Base-by-base conservation (phyloP, 257 asterid species). In the Perilla frutescens region DNA sequence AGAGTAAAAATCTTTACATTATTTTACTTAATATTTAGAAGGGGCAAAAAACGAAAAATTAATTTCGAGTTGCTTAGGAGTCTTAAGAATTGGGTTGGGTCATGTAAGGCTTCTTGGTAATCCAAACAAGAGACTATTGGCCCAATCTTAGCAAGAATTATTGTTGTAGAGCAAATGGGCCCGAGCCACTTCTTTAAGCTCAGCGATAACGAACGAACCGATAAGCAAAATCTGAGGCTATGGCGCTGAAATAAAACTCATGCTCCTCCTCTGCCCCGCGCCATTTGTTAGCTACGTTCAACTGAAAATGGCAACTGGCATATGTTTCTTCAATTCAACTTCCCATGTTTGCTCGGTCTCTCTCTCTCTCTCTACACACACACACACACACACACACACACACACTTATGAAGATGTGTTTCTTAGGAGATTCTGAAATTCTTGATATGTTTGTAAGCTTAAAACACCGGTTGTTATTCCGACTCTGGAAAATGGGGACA, bases 141-240 rank as follows among this genome's bases (percentile, higher is more conserved):
- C 50, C 51, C 39, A 59, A n/a, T 7, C 37, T 20, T 20, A 20
- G 26, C 26, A 20, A 20, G 26, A 20, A 20, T 20, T 20, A 20
- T 20, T 20, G 26, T 1, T 20, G 26, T 20, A 20, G 26, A 20
- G 26, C 1, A 34, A 4, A 34, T 34, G 37, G 37, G 37, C 51
- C 2, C 3, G 5, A 47, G 49, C 59, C 37, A 56, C 8, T 64
- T 6, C 47, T 43, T 55, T 34, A 20, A 20, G 26, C 49, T 7
- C 53, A 13, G 37, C n/a, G 44, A 43, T 29, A 37, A 13, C 10
- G 57, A 29, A 51, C 39, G 44, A 74, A 55, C 73, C 76, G 87
- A 83, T 80, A 80, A 83, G 81, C 83, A 77, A 80, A 75, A 83
- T 77, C 78, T 62, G 76, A 62, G 72, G 76, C 68, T 48, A 53